These are phyloP conservation scores for Stachybotrys chartarum DNA, from an alignment of 2,329 filamentous ascomycete genomes.

Conservation along the genomic window DNA sequence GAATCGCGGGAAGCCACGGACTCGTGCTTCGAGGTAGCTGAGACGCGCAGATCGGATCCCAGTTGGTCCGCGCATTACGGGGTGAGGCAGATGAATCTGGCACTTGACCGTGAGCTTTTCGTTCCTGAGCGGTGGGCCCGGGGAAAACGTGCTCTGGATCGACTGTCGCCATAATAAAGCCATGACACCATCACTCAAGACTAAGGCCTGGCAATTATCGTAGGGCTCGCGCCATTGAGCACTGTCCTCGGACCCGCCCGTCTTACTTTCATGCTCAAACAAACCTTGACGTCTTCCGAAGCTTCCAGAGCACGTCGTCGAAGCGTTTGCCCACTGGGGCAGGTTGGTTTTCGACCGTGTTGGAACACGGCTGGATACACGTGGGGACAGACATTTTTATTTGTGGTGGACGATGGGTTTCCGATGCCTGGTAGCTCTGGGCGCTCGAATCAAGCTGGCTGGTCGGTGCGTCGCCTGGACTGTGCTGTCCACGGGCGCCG, in stretches of 20 bases:
- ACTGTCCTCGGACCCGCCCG: no score
- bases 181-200: neutral
- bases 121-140: neutral
- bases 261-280: neutral
- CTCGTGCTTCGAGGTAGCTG: neutral
- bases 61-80: neutral
- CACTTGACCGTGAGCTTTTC: neutral
- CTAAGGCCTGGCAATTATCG: neutral
- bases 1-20: neutral
- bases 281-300: neutral
- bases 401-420: neutral
- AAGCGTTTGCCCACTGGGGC: no score
- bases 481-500: neutral
- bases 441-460: neutral
- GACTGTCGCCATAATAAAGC: neutral
- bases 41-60: no score
- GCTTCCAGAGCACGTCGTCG: neutral
- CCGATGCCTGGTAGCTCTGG: neutral
- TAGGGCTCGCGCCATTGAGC: neutral
- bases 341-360: no score
- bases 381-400: no score
- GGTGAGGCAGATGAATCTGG: neutral
- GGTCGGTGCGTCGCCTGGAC: neutral
- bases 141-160: neutral
- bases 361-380: no score